These are phyloP conservation scores for Hyphopichia wangnamkhiaoensis DNA, from an alignment of 1,139 yeast species.

Conservation along the genomic window DNA sequence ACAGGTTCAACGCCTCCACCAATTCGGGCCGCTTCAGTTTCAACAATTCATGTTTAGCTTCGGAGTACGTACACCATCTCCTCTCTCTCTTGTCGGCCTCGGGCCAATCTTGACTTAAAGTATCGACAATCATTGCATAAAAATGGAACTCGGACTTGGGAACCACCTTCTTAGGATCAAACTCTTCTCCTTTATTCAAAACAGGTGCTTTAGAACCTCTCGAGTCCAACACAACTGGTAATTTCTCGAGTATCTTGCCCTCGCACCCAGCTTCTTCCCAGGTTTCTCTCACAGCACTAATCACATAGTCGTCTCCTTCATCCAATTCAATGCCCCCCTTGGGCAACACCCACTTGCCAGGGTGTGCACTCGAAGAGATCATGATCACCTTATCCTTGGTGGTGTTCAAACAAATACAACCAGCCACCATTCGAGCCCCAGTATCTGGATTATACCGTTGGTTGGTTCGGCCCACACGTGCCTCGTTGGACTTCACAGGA, in stretches of 20 bases:
- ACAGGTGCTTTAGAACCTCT: slow-evolving; percentile 65
- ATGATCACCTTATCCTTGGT: slow-evolving; percentile 65
- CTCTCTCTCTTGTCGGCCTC: slow-evolving; percentile 63
- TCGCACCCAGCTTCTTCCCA: slow-evolving; percentile 98
- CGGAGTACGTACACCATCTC: slow-evolving; percentile 73
- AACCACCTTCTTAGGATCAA: slow-evolving; percentile 38
- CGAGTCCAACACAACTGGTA: slow-evolving; percentile 70
- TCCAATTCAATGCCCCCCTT: slow-evolving; percentile 95
- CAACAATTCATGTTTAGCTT: slow-evolving; percentile 66
- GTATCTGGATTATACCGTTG: slow-evolving; percentile 49
- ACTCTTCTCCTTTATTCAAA: slow-evolving; percentile 37
- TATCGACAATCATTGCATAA: slow-evolving; percentile 67
- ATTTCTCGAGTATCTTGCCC: slow-evolving; percentile 54
- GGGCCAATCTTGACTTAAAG: slow-evolving; percentile 70
- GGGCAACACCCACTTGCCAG: slow-evolving; percentile 81
- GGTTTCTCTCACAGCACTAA: slow-evolving; percentile 80
- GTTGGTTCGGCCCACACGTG: slow-evolving; percentile 38
- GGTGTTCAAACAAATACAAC: slow-evolving; percentile 73
- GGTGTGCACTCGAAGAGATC: slow-evolving; percentile 71
- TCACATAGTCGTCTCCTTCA: slow-evolving; percentile 57
- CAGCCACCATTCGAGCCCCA: slow-evolving; percentile 89
- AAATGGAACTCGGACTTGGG: slow-evolving; percentile 85
- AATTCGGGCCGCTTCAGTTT: slow-evolving; percentile 69
- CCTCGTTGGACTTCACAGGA: slow-evolving; percentile 19
- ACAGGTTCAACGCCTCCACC: slow-evolving; percentile 59